Evolutionary conservation across 805 yeast genomes (phyloP), one percentile per base, ranked within the genome.

Genomic region (Candida tammaniensis): DNA sequence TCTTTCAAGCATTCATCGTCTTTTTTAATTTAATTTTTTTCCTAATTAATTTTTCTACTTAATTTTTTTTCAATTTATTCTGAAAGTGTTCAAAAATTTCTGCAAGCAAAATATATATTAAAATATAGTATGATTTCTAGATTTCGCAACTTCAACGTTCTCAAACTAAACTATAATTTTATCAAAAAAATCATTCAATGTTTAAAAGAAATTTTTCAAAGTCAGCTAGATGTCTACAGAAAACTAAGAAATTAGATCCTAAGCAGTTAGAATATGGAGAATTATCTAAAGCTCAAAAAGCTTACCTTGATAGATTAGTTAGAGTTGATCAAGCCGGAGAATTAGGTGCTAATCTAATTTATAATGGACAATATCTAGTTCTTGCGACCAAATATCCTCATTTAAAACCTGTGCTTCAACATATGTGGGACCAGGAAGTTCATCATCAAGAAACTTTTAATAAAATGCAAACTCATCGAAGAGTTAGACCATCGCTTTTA

Each of bases 281-380:
- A 5, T 48, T 68, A 34, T 61, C 69, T 17, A 52, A 55, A 27
- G 84, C 86, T 0, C 93, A 84, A 50, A 64, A 64, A 39, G 89
- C 89, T 0, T 85, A 72, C 43, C 64, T 85, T 16, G 87, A 84
- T 35, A 60, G 91, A 34, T 79, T 78, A 0, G 76, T 93, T 24
- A 71, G 98, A 33, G 98, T 93, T 6, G 97, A 93, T 55, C 98
- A 93, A 60, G 97, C 98, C 1, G 98, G 98, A 25, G 98, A 93
- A 56, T 73, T 93, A 9, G 98, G 97, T 3, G 98, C 98, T 1
- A 80, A 93, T 56, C 80, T 84, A 47, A 93, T 93, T 32, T 93
- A 93, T 57, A 79, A 81, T 40, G 98, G 98, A 7, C 98, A 93
- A 59, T 84, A 82, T 48, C 65, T 75, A 24, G 88, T 88, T 2